Evolutionary conservation across 352 stramenopile genomes (phyloP), one percentile per base, ranked within the genome.

Genomic region (Pythium rishiriense): DNA sequence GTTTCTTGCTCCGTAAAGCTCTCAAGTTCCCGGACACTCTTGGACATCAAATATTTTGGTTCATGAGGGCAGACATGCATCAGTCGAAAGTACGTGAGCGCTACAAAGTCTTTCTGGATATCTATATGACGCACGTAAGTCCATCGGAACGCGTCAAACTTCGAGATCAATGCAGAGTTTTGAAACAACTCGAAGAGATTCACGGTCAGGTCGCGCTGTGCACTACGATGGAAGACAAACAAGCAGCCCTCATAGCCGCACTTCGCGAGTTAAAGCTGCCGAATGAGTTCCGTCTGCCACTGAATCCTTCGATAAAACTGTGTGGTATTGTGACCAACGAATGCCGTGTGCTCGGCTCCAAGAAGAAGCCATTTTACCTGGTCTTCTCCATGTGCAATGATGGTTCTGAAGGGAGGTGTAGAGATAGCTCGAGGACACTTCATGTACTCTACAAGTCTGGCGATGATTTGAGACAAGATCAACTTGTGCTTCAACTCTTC

Each of bases 401-500:
- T 14, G 17, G 35, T 17, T 8, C 35, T 41, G 6, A 15, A 19
- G 6, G 31, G 3, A 41, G 2, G 9, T 7, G 17, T 41, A 8
- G 9, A 17, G 2, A 2, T 4, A 17, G 11, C 14, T 17, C 35
- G 9, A 8, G 35, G 41, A 52, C 49, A n/a, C 64, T 85, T 33
- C 75, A 73, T 24, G 57, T 87, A 2, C 58, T 93, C n/a, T 86
- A 85, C 70, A 93, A 94, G 70, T 70, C 69, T 12, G 87, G 87
- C 12, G 86, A 95, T 54, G 86, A 95, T 61, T 45, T 95, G n/a
- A 77, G 86, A 15, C 86, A 95, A 69, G 87, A 95, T 58, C 72
- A 89, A 58, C 72, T 95, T 11, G 82, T 81, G 33, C 66, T 91
- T 19, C 79, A 91, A 50, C 46, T 94, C 3, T 63, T 94, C 17